These are phyloP conservation scores for Metschnikowia lunata DNA, from an alignment of 805 yeast species.

Conservation along the genomic window DNA sequence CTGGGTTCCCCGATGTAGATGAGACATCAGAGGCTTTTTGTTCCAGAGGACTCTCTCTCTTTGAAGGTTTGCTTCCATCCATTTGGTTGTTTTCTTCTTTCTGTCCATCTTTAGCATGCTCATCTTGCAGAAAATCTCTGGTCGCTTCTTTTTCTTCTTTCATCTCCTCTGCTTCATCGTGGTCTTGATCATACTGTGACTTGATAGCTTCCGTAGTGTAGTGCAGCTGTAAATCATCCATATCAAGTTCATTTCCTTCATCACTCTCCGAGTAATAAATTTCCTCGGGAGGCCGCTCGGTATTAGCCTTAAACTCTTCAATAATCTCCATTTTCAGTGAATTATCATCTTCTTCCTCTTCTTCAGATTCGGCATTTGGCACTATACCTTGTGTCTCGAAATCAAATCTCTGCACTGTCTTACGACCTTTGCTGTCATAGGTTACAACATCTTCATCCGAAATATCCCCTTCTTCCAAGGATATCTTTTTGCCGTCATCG, in stretches of 20 bases:
- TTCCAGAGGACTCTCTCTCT: background rate
- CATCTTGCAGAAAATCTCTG: background rate
- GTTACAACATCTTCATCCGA: constrained; percentile 31
- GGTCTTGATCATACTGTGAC: constrained; percentile 24
- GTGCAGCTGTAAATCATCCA: constrained; percentile 23
- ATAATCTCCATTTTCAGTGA: constrained; percentile 13
- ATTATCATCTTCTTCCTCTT: constrained; percentile 4
- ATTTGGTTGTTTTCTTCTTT: constrained; percentile 15
- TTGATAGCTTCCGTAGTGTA: constrained; percentile 28
- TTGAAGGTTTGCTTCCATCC: constrained; percentile 7
- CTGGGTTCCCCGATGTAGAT: too few species aligned
- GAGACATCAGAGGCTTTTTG: background rate
- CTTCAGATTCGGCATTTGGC: constrained; percentile 19
- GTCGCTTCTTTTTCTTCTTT: constrained; percentile 1
- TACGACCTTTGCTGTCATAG: constrained; percentile 43
- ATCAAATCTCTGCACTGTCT: constrained; percentile 29
- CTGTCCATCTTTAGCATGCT: background rate
- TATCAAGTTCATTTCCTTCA: constrained; percentile 38
- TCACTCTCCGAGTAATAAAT: constrained; percentile 36
- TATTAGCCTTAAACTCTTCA: constrained; percentile 15
- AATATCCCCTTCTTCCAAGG: constrained; percentile 29
- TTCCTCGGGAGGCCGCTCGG: constrained; percentile 25
- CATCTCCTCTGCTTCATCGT: constrained; percentile 9
- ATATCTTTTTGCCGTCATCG: constrained; percentile 52
- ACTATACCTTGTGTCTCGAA: constrained; percentile 30